Evolutionary conservation across 768 basidiomycete genomes (phyloP), one percentile per base, ranked within the genome.

Genomic region (Boletus huronensis): DNA sequence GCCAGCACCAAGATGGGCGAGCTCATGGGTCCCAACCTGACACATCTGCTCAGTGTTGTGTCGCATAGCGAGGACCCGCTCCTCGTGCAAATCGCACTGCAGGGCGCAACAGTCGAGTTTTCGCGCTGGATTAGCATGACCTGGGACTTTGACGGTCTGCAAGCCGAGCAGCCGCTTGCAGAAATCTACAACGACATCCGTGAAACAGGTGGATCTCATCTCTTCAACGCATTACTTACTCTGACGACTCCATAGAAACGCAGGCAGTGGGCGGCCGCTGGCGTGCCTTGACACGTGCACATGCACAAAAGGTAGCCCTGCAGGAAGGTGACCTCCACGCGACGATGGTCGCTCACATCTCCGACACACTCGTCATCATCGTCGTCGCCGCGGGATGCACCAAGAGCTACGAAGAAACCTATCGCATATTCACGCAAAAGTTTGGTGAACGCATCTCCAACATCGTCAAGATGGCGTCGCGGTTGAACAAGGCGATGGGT

Each of bases 261-360:
- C 81, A 81, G 64, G 72, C 77, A 1, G 74, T 79, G 28, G 76
- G 81, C 16, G 82, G 81, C 46, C 72, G 77, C 26, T 84, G 82
- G 82, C 75, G 82, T 53, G 76, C 81, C 25, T 56, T 84, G 58
- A 83, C 82, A 26, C 72, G 78, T 47, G 68, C 70, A 26, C 78
- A 82, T 49, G 73, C 77, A 19, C 64, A 75, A 41, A 64, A 64
- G 40, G 60, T 61, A 2, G 63, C 62, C 19, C 57, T 72, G 3
- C 70, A 68, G n/a, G 70, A 72, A 19, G 64, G 65, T 26, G 66
- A 70, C 54, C 57, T 65, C 46, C 63, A 73, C 45, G 57, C 57
- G n/a, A 68, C 70, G 3, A 71, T 77, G 58, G 76, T 79, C 38
- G 66, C 79, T 14, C 74, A 79, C 29, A 71, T 79, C 50, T 72